phyloP scores from a whole-genome alignment of 176 grass and related monocot genomes.

The Oryza australiensis region DNA sequence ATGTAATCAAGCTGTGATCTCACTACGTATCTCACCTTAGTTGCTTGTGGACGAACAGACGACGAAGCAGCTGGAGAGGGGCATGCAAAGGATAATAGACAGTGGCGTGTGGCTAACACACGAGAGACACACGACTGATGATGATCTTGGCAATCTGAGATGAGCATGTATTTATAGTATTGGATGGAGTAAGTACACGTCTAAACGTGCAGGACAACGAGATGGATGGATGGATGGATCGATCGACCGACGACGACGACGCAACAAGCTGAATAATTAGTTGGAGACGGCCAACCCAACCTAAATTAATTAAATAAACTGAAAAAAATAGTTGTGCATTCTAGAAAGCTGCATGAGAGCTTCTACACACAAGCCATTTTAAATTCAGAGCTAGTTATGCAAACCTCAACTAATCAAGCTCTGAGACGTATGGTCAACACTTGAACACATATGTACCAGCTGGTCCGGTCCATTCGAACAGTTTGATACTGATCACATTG shows the following conservation, averaged over 20 bases:
- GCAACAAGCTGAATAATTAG: not conserved
- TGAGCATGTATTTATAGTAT: not conserved
- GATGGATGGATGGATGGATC: not conserved
- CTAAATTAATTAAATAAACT: not conserved
- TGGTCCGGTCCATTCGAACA: not conserved
- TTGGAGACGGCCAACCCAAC: not conserved
- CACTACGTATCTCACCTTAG: not conserved
- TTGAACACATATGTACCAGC: not conserved
- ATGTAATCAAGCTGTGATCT: not conserved
- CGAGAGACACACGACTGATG: not conserved
- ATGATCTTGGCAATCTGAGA: not conserved
- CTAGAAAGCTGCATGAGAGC: not conserved
- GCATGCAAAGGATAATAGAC: not conserved
- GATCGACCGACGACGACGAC: too few relatives aligned
- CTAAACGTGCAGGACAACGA: not conserved
- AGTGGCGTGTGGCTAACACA: not conserved
- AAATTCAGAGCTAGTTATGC: not conserved
- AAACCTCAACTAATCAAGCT: not conserved
- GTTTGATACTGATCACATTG: not conserved
- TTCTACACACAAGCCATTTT: not conserved
- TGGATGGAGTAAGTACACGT: not conserved
- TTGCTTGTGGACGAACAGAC: not conserved
- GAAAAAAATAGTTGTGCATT: not conserved
- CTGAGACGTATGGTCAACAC: not conserved
- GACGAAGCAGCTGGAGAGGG: not conserved